phyloP scores from a whole-genome alignment of 2,329 filamentous ascomycete species.

The Ascochyta pisi region DNA sequence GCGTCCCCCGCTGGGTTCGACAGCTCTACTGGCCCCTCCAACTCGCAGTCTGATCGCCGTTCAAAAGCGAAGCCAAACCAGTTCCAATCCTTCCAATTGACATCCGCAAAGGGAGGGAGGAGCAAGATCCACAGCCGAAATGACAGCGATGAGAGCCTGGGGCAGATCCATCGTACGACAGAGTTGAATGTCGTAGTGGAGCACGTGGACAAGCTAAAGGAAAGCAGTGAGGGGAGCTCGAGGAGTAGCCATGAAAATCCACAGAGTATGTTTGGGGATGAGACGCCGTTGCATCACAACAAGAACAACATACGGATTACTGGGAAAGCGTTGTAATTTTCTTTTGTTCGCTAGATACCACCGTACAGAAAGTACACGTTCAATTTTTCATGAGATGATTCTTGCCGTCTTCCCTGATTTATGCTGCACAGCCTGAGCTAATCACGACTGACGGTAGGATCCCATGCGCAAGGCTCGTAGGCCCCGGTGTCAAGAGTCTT shows the following conservation, averaged over 20 bases:
- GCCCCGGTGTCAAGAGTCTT: conserved; percentile 59
- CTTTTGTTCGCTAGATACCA: conserved; percentile 16
- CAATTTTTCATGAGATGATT: conserved; percentile 13
- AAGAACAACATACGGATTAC: conserved; percentile 21
- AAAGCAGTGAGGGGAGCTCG: conserved; percentile 19
- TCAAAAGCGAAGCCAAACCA: conserved; percentile 16
- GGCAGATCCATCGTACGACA: conserved; percentile 36
- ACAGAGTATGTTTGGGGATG: conserved; percentile 37
- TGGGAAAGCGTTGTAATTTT: conserved; percentile 8
- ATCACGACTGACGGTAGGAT: conserved; percentile 58
- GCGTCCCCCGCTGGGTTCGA: conserved; percentile 28
- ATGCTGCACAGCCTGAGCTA: conserved; percentile 23
- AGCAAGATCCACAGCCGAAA: conserved; percentile 25
- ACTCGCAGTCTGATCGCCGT: conserved; percentile 22
- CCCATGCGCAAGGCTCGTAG: conserved; percentile 66
- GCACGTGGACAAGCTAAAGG: conserved; percentile 13
- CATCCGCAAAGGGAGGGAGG: conserved; percentile 16
- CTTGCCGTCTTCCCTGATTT: not conserved
- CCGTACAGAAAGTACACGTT: conserved; percentile 6
- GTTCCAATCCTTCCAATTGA: conserved; percentile 29
- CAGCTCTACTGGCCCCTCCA: conserved; percentile 28
- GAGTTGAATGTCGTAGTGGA: conserved; percentile 34
- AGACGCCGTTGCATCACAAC: conserved; percentile 27
- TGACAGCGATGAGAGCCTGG: conserved; percentile 32
- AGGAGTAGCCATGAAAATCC: conserved; percentile 30